phyloP scores from a whole-genome alignment of 2,329 filamentous ascomycete species.

The Hymenoscyphus linearis region DNA sequence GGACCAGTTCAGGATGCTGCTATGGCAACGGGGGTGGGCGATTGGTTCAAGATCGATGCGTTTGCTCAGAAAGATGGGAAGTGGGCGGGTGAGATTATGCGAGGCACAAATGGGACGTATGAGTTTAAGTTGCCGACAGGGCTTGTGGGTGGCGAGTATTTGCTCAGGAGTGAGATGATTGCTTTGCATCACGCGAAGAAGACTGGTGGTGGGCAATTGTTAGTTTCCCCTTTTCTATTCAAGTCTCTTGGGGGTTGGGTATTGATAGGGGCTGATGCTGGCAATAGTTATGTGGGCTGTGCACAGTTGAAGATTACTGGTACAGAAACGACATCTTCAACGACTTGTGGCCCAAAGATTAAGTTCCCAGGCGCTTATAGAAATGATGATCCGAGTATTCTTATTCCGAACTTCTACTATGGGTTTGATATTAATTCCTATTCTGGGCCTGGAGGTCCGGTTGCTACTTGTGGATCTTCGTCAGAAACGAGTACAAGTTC shows the following conservation, averaged over 20 bases:
- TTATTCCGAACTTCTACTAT: constrained; percentile 23
- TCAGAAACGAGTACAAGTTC: background rate
- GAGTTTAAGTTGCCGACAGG: constrained; percentile 22
- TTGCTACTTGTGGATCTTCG: constrained; percentile 14
- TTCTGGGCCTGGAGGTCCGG: constrained; percentile 20
- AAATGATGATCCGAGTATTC: constrained; percentile 20
- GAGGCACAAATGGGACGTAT: constrained; percentile 25
- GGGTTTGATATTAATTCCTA: constrained; percentile 21
- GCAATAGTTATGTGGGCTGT: constrained; percentile 22
- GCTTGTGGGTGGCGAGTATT: constrained; percentile 24
- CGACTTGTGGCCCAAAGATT: constrained; percentile 19
- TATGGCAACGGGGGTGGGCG: constrained; percentile 28
- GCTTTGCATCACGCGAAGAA: constrained; percentile 23
- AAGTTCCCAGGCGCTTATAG: constrained; percentile 23
- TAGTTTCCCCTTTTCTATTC: background rate
- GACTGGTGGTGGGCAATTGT: constrained; percentile 21
- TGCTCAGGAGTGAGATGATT: constrained; percentile 26
- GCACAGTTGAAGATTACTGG: constrained; percentile 25
- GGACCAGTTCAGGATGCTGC: constrained; percentile 28
- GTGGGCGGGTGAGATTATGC: constrained; percentile 31
- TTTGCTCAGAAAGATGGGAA: constrained; percentile 25
- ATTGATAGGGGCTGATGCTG: background rate
- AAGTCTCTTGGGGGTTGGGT: background rate
- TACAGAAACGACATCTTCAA: background rate
- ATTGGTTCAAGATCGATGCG: constrained; percentile 32